These are phyloP conservation scores for Didymella exigua DNA, from an alignment of 2,329 filamentous ascomycete species.

Conservation along the genomic window DNA sequence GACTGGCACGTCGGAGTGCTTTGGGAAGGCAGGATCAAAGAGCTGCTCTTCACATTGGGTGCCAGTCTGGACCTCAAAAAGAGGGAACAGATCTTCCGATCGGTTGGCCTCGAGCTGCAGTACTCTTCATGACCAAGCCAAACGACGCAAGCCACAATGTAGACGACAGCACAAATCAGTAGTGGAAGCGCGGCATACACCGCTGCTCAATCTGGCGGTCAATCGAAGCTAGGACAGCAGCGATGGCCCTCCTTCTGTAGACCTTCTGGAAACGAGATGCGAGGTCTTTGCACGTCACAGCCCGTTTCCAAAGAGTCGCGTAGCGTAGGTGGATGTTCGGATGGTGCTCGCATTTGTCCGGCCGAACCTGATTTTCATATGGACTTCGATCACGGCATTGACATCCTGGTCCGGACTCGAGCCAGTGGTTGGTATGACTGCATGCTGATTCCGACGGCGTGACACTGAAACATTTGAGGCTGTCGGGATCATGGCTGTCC, in stretches of 20 bases:
- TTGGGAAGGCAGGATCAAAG: conserved; percentile 93
- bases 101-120: conserved; percentile 77
- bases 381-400: conserved; percentile 23
- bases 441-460: conserved; percentile 31
- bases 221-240: conserved; percentile 7
- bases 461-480: conserved; percentile 35
- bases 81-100: conserved; percentile 76
- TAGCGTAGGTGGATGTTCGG: conserved; percentile 21
- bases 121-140: conserved; percentile 70
- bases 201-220: conserved; percentile 12
- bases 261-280: conserved; percentile 27
- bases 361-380: conserved; percentile 23
- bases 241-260: conserved; percentile 17
- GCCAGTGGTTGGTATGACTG: conserved; percentile 22
- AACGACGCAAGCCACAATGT: conserved; percentile 5
- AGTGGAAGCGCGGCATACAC: conserved; percentile 6
- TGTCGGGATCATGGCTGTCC: conserved; percentile 30
- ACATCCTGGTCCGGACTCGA: conserved; percentile 21
- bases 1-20: conserved; percentile 82
- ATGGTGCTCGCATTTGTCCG: conserved; percentile 7
- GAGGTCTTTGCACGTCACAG: conserved; percentile 19
- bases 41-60: conserved; percentile 88
- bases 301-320: conserved; percentile 27
- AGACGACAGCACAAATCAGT: conserved; percentile 9
- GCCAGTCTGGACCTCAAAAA: conserved; percentile 81